phyloP scores from a whole-genome alignment of 2,329 filamentous ascomycete genomes.

The Colletotrichum lupini region DNA sequence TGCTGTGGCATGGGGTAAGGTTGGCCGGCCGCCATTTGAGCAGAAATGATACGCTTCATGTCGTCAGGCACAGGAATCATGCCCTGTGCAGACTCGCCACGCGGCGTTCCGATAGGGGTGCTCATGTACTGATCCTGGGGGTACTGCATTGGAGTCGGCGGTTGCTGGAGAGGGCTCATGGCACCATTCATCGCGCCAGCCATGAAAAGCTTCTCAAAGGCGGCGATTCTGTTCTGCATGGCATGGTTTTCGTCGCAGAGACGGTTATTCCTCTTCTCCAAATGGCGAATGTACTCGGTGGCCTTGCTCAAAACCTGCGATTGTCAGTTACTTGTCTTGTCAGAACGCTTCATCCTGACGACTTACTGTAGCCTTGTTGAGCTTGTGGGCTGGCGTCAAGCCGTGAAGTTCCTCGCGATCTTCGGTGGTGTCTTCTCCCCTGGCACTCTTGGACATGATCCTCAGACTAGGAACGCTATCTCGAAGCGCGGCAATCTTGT shows the following conservation, averaged over 20 bases:
- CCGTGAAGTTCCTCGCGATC: conserved; percentile 86
- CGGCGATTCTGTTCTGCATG: conserved; percentile 81
- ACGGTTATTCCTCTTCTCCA: conserved; percentile 89
- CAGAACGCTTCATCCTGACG: background rate
- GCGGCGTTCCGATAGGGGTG: conserved; percentile 55
- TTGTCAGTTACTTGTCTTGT: background rate
- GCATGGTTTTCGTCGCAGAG: conserved; percentile 83
- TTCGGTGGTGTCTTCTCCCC: conserved; percentile 75
- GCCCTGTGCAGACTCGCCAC: conserved; percentile 59
- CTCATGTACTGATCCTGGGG: conserved; percentile 58
- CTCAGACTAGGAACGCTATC: conserved; percentile 93
- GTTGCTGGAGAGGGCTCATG: conserved; percentile 65
- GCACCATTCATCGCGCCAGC: conserved; percentile 76
- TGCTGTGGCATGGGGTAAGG: conserved; percentile 63
- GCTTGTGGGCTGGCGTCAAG: conserved; percentile 87
- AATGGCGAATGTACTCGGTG: conserved; percentile 93
- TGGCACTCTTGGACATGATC: conserved; percentile 80
- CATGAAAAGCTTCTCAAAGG: conserved; percentile 83
- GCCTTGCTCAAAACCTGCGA: conserved; percentile 86
- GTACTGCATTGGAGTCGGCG: conserved; percentile 65
- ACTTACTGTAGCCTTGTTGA: conserved; percentile 92
- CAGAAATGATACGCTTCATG: conserved; percentile 71
- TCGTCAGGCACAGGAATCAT: conserved; percentile 76
- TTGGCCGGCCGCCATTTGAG: conserved; percentile 64
- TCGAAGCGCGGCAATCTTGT: conserved; percentile 92